Conservation (phyloP, 805 yeast species). For the Teunomyces gatunensis region DNA sequence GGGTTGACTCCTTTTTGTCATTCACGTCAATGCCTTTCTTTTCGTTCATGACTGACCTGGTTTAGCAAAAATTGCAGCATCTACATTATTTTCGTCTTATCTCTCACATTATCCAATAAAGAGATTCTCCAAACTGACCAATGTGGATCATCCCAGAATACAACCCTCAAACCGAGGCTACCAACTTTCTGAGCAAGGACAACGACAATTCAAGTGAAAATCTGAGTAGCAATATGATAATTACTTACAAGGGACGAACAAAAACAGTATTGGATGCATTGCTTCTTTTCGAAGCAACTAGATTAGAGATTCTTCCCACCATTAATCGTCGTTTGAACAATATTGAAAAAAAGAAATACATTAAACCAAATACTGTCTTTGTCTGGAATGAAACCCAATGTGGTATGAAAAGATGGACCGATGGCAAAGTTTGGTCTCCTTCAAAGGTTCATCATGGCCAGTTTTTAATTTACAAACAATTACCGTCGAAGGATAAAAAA, state of each 20-base stretch:
- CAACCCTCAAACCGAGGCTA: conserved; percentile 2
- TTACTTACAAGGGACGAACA: conserved; percentile 59
- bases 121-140: not conserved
- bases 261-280: conserved; percentile 61
- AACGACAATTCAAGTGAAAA: not conserved
- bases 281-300: conserved; percentile 61
- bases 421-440: conserved; percentile 72
- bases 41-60: not conserved
- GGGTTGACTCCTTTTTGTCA: conserved; percentile 4
- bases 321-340: conserved; percentile 57
- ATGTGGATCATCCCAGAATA: conserved; percentile 9
- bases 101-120: not conserved
- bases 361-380: conserved; percentile 59
- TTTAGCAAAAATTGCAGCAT: not conserved
- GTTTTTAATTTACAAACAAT: conserved; percentile 52
- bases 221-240: not conserved
- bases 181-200: not conserved
- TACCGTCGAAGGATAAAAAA: conserved; percentile 19
- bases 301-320: conserved; percentile 55
- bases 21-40: not conserved
- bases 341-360: conserved; percentile 47
- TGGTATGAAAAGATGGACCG: conserved; percentile 78
- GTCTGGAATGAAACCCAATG: conserved; percentile 73
- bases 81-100: not conserved
- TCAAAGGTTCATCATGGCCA: conserved; percentile 48